Conservation (phyloP, 305 asterid genomes). For the Fraxinus velutina region DNA sequence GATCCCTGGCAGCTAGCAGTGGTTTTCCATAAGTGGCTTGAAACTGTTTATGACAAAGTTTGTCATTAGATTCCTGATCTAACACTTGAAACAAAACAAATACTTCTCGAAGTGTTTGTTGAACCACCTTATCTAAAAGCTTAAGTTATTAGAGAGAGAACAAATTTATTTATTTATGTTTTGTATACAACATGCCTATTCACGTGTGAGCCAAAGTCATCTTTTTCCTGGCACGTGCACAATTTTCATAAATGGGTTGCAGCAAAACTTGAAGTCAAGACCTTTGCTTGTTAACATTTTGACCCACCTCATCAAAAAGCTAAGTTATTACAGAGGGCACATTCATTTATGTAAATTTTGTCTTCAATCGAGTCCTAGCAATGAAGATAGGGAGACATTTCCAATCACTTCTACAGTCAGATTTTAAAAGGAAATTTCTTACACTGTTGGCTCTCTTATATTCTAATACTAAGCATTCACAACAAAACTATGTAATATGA, state of each 20-base stretch:
- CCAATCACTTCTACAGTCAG: slow-evolving; percentile 4
- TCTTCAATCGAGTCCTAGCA: background rate
- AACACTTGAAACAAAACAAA: background rate
- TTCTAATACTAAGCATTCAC: background rate
- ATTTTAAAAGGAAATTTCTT: background rate
- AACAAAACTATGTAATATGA: background rate
- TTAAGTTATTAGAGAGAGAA: background rate
- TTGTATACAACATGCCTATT: background rate
- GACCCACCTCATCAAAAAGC: background rate
- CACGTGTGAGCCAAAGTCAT: background rate
- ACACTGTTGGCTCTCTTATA: background rate
- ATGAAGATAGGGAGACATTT: background rate
- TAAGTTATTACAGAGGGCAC: background rate
- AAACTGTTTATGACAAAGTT: slow-evolving; percentile 52
- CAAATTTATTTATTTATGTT: background rate
- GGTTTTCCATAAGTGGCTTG: slow-evolving; percentile 98
- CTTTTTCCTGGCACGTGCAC: background rate
- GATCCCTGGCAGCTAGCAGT: slow-evolving; percentile 84
- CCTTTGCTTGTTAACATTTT: background rate
- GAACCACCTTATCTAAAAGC: background rate
- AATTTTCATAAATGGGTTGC: background rate
- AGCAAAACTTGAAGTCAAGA: background rate
- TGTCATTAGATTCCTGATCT: slow-evolving; percentile 15
- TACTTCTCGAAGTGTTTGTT: slow-evolving; percentile 5
- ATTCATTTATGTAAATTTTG: background rate